Conservation (phyloP, 164 flowering plant genomes). For the Stephania japonica region DNA sequence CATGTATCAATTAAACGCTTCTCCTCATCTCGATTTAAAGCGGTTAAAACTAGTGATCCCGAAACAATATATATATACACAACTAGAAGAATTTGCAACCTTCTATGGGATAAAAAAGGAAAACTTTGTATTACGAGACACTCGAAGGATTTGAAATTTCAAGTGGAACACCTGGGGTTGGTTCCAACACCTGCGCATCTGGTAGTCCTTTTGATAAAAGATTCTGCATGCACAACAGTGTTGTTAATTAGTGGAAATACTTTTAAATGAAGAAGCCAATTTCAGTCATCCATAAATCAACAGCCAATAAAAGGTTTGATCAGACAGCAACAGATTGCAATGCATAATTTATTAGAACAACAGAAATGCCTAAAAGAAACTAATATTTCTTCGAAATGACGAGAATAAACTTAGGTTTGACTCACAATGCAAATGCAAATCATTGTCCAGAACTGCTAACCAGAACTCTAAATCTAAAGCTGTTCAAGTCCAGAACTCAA, state of each 20-base stretch:
- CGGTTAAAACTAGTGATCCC: background rate
- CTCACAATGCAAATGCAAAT: background rate
- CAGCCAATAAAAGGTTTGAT: background rate
- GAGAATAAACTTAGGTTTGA: background rate
- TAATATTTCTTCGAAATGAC: background rate
- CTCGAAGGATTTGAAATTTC: slow-evolving; percentile 34
- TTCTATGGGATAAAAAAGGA: background rate
- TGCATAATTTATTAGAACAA: background rate
- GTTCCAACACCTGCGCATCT: slow-evolving; percentile 52
- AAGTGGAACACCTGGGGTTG: slow-evolving; percentile 72
- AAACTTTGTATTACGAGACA: background rate
- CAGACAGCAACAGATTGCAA: background rate
- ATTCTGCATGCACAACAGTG: slow-evolving; percentile 57
- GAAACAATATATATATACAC: background rate
- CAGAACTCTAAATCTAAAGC: no score
- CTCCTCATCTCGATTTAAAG: no score
- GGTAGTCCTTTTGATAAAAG: slow-evolving; percentile 63
- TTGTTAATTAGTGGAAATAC: slow-evolving; percentile 5
- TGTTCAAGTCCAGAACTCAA: background rate
- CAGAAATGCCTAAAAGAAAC: background rate
- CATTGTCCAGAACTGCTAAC: background rate
- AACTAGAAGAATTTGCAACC: background rate
- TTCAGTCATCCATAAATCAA: background rate
- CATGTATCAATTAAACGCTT: no score
- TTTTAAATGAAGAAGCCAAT: background rate